Evolutionary conservation across 352 stramenopile genomes (phyloP), one percentile per base, ranked within the genome.

Genomic region (Halophytophthora batemanensis): DNA sequence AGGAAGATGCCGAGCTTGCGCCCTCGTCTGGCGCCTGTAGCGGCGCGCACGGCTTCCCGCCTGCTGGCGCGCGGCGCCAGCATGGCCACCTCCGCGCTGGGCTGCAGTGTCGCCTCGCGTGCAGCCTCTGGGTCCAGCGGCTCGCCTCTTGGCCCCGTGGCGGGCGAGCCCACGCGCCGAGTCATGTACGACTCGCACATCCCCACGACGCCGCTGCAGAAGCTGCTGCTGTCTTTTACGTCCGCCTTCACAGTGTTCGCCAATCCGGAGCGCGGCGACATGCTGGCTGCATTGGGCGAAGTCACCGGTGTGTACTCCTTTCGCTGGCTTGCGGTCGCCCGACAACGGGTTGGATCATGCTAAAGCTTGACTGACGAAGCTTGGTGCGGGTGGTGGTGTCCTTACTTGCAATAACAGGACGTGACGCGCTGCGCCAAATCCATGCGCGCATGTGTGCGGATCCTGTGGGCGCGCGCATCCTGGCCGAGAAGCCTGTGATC

Each of bases 271-370:
- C 86, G 96, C 25, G 93, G 78, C 19, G 97, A 99, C 71, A 96
- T 97, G 72, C 80, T 99, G 13, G 96, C 96, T 4, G 73, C 78
- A 14, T 72, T 99, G 6, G 96, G 94, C 18, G 97, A 99, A 67
- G 82, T 97, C 28, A 99, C 96, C 1, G 93, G 88, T 46, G 29
- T 33, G 34, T 56, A 29, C 13, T 21, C 15, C 14, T 3, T 31
- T 21, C 11, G n/a, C 2, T 31, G 0, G 17, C 3, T 12, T 28
- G 2, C 3, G 29, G 5, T 3, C n/a, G n/a, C 8, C 2, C 19
- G 28, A 48, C 12, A 15, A 11, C 4, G 12, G 13, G 23, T 7
- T 10, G 23, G 6, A 28, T 15, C n/a, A 2, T 4, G 14, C 15
- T 12, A 36, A 35, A 21, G 21, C 3, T 17, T 23, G 23, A 12